These are phyloP conservation scores for Setomelanomma holmii DNA, from an alignment of 2,329 filamentous ascomycete genomes.

Conservation along the genomic window DNA sequence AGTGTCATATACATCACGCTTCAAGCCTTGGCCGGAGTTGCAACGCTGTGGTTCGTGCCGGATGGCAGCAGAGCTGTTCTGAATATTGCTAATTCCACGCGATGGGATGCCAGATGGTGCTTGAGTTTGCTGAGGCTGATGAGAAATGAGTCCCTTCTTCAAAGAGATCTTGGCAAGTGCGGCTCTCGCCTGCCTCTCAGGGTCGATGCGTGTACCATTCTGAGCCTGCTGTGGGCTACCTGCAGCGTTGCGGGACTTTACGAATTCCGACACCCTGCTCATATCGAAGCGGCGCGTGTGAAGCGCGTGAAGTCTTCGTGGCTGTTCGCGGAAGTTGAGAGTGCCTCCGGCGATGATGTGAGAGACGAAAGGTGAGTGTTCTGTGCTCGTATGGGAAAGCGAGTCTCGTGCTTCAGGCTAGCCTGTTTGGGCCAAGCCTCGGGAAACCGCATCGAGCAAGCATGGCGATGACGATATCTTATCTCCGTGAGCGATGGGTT, in stretches of 20 bases:
- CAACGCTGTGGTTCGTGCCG: conserved; percentile 23
- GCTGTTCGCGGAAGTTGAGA: not conserved
- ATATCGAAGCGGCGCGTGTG: not conserved
- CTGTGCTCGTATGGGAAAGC: conserved; percentile 34
- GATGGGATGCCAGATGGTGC: conserved; percentile 4
- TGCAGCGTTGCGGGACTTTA: conserved; percentile 17
- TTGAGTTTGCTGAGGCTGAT: conserved; percentile 18
- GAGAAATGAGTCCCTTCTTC: conserved; percentile 12
- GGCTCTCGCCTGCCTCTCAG: conserved; percentile 22
- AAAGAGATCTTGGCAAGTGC: conserved; percentile 31
- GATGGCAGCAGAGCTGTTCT: conserved; percentile 17
- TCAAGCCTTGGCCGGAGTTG: conserved; percentile 14
- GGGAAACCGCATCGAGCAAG: conserved; percentile 9
- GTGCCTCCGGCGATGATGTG: conserved; percentile 7
- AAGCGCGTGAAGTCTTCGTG: not conserved
- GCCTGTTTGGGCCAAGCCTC: conserved; percentile 16
- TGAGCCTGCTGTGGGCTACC: conserved; percentile 19
- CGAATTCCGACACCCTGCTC: conserved; percentile 27
- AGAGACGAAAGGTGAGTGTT: conserved; percentile 19
- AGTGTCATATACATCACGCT: conserved; percentile 43
- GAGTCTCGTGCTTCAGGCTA: conserved; percentile 30
- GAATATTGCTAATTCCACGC: conserved; percentile 14
- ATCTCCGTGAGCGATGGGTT: conserved; percentile 31
- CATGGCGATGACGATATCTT: conserved; percentile 38
- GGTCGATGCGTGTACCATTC: conserved; percentile 15